A percentile compares a stretch with the other conserved stretches of the same genome.
These are phyloP conservation scores for Clitocybe nebularis DNA, from an alignment of 1,284 basidiomycete genomes.

Conservation along the genomic window DNA sequence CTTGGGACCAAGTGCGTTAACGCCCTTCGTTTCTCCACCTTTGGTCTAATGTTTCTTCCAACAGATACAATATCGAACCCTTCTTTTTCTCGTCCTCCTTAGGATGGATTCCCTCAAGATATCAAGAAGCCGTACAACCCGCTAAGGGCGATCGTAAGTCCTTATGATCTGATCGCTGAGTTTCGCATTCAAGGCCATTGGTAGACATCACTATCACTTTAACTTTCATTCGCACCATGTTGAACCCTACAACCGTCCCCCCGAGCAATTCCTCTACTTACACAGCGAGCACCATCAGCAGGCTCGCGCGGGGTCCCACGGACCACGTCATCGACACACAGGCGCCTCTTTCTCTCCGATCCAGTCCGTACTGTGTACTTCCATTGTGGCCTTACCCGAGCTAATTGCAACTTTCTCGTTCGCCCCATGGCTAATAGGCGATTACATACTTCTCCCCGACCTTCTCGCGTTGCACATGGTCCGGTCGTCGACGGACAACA, in stretches of 20 bases:
- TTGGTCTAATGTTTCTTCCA: neutral
- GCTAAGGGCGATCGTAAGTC: slow-evolving; percentile 44
- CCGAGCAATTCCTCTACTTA: slow-evolving; percentile 20
- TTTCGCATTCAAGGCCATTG: neutral
- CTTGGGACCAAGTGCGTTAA: slow-evolving; percentile 40
- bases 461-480: slow-evolving; percentile 48
- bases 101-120: slow-evolving; percentile 53
- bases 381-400: no score
- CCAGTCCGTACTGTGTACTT: slow-evolving; percentile 22
- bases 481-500: slow-evolving; percentile 32
- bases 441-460: slow-evolving; percentile 39
- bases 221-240: slow-evolving; percentile 39
- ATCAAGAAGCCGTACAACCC: slow-evolving; percentile 37
- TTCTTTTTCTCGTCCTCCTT: slow-evolving; percentile 57
- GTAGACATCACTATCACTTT: slow-evolving; percentile 52
- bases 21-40: neutral
- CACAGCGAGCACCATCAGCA: slow-evolving; percentile 14
- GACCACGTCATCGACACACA: slow-evolving; percentile 39
- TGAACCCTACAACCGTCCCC: slow-evolving; percentile 22
- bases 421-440: no score
- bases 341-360: slow-evolving; percentile 30
- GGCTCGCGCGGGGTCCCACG: slow-evolving; percentile 6
- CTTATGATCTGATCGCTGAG: neutral
- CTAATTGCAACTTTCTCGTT: neutral
- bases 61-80: slow-evolving; percentile 45